Evolutionary conservation across 345 rosid species (phyloP), one percentile per base, ranked within the genome.

Genomic region (Eutrema heterophyllum): DNA sequence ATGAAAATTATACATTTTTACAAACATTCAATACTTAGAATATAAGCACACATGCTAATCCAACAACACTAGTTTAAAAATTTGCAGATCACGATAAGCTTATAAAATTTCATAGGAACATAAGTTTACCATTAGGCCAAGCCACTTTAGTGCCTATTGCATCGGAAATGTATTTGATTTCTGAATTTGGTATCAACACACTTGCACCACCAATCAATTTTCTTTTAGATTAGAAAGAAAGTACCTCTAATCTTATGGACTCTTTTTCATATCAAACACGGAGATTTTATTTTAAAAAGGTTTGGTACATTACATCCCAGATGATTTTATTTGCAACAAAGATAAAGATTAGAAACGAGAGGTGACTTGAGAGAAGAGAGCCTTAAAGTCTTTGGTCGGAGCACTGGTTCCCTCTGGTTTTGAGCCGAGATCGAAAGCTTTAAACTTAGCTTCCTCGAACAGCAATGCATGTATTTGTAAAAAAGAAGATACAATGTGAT

Each of bases 341-440:
- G 54, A 26, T 11, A 35, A 13, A 0, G 5, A 50, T 41, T 84
- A 91, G 73, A 91, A 89, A 33, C 85, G 80, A 38, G 89, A 24
- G 2, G 80, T 84, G 65, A 81, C 72, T 70, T 82, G 82, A 21
- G 97, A 79, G 68, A 89, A 89, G 50, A 91, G 86, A 71, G 87
- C 82, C 85, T 86, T 89, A 18, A 87, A 89, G 81, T 91, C 93
- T 74, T 75, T 87, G 12, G 97, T 85, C 0, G 96, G 90, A 49
- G 84, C 54, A 40, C 93, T 85, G 78, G 78, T 65, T 78, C 91
- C 87, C 70, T 89, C 97, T 4, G 90, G 87, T 74, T 89, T 86
- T 7, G 97, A 91, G 58, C 88, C 93, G 41, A 91, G 74, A 81
- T 91, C 97, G 15, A 91, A 84, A 18, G 97, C 96, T 89, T 87